Evolutionary conservation across 169 alveolate genomes (phyloP).

Genomic region (Plasmodium reichenowi): DNA sequence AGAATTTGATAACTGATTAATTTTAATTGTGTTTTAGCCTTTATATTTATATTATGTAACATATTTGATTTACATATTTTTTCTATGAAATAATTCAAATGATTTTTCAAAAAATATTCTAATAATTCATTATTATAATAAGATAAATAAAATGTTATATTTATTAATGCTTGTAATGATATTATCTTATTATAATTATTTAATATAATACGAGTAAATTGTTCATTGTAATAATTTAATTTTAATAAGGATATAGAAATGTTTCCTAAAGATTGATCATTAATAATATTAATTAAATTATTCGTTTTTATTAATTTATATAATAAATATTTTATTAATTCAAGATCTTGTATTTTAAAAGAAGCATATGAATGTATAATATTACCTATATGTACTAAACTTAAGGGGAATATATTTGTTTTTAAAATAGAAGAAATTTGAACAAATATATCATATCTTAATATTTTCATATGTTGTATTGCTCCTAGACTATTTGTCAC

Average conservation of each 20-base stretch:
- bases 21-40: conserved; percentile 50
- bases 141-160: conserved; percentile 58
- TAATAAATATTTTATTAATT: conserved; percentile 4
- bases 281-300: background rate
- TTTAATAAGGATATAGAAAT: conserved; percentile 43
- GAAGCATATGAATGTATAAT: conserved; percentile 68
- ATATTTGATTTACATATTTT: conserved; percentile 19
- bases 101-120: background rate
- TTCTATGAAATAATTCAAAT: conserved; percentile 31
- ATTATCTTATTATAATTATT: conserved; percentile 34
- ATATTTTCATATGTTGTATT: conserved; percentile 37
- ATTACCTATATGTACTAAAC: conserved; percentile 24
- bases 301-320: conserved; percentile 9
- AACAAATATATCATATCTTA: conserved; percentile 26
- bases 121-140: conserved; percentile 31
- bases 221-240: conserved; percentile 37
- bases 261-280: conserved; percentile 53
- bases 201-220: conserved; percentile 16
- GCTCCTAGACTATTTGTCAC: conserved; percentile 59
- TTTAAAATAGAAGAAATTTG: conserved; percentile 20
- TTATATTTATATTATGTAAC: conserved; percentile 6
- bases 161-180: conserved; percentile 51
- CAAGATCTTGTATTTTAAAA: conserved; percentile 25
- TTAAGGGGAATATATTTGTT: conserved; percentile 16
- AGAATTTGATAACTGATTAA: conserved; percentile 23